These are phyloP conservation scores for Rachicladosporium sp. DNA, from an alignment of 2,329 filamentous ascomycete species.

Conservation along the genomic window DNA sequence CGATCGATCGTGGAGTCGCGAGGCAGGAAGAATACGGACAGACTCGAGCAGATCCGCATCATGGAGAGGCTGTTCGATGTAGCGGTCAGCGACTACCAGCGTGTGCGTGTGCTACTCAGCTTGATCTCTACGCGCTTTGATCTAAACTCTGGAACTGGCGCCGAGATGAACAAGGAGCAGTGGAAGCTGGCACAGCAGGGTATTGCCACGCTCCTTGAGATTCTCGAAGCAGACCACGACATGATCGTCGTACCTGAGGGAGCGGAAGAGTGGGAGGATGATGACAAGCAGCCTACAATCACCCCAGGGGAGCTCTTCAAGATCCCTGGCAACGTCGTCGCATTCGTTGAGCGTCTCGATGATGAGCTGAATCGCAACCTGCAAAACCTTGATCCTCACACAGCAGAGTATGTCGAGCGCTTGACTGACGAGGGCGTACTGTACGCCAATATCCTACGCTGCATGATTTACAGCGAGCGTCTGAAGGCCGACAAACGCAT, in stretches of 20 bases:
- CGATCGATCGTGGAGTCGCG: slow-evolving; percentile 85
- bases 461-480: slow-evolving; percentile 76
- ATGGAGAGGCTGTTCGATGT: slow-evolving; percentile 96
- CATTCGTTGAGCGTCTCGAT: slow-evolving; percentile 86
- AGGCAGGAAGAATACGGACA: slow-evolving; percentile 98
- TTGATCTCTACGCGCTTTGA: slow-evolving; percentile 92
- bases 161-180: slow-evolving; percentile 86
- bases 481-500: slow-evolving; percentile 59
- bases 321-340: slow-evolving; percentile 86
- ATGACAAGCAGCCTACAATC: slow-evolving; percentile 77
- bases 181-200: slow-evolving; percentile 94
- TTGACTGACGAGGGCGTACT: slow-evolving; percentile 79
- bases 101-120: slow-evolving; percentile 80
- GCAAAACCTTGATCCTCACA: slow-evolving; percentile 95
- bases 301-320: slow-evolving; percentile 69
- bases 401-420: slow-evolving; percentile 94
- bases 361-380: slow-evolving; percentile 96
- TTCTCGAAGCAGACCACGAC: slow-evolving; percentile 66
- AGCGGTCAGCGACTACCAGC: slow-evolving; percentile 80
- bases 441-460: slow-evolving; percentile 85
- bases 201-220: slow-evolving; percentile 61
- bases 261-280: slow-evolving; percentile 97
- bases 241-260: slow-evolving; percentile 65
- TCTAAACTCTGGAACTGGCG: slow-evolving; percentile 63
- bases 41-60: slow-evolving; percentile 82